Base-by-base conservation (phyloP, 2,329 filamentous ascomycete genomes). In the Hypoxylon sp. region DNA sequence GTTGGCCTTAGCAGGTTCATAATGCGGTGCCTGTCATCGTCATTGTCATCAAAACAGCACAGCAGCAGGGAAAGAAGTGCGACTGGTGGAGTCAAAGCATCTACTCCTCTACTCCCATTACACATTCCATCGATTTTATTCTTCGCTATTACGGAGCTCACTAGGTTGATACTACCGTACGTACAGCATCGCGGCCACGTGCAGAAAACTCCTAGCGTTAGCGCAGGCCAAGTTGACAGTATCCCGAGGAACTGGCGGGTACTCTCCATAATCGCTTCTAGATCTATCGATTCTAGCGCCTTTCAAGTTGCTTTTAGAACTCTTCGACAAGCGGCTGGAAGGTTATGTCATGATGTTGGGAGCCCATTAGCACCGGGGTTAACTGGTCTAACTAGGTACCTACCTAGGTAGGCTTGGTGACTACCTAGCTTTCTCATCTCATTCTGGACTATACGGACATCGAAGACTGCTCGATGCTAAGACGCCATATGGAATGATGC, bases 221-320 rank as follows among this genome's bases (percentile, higher is more conserved):
- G 60, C 50, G 56, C 38, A 48, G n/a, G 23, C 41, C 43, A 52
- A 59, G 21, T 55, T 61, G 61, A 63, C 57, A 50, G 60, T 60
- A 67, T 62, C 62, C 52, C 48, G 56, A 67, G 62, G 43, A 17
- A 25, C 36, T 53, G 48, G 51, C 57, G 36, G 49, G 10, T 50
- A 61, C n/a, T 56, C n/a, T 58, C 52, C 25, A 36, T 66, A 48
- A 36, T 61, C 51, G 56, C 48, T 57, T 66, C 25, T 21, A 64
- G 65, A 66, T 64, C 53, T 68, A 67, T 64, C 62, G 57, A 66
- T 60, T 61, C 56, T 71, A 71, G 63, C 50, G 63, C 34, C 57
- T 46, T 36, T 53, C 61, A 19, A 68, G 45, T 30, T 51, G 21
- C 49, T 43, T 43, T 63, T 60, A 50, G 62, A 61, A 58, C 32